A percentile compares a stretch with the other conserved stretches of the same genome.
phyloP scores from a whole-genome alignment of 2,329 filamentous ascomycete species.

The Xylariales sp. region DNA sequence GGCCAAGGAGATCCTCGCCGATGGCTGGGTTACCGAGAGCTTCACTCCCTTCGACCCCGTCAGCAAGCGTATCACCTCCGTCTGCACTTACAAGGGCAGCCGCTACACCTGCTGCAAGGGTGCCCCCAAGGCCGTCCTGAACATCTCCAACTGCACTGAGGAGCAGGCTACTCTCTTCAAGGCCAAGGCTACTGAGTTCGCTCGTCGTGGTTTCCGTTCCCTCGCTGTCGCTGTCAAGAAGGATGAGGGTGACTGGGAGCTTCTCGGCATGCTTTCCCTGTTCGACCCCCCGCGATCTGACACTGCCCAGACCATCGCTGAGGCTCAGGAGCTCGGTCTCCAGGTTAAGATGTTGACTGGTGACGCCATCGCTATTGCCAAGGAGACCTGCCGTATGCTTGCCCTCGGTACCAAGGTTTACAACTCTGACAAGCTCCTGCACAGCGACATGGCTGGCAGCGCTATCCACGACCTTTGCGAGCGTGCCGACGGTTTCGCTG shows the following conservation, averaged over 20 bases:
- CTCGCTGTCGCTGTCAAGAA: slow-evolving; percentile 71
- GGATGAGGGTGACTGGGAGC: slow-evolving; percentile 66
- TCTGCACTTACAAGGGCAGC: slow-evolving; percentile 64
- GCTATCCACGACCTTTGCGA: slow-evolving; percentile 69
- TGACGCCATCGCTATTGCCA: slow-evolving; percentile 70
- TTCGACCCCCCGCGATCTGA: slow-evolving; percentile 72
- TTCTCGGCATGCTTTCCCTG: slow-evolving; percentile 71
- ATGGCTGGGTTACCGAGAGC: slow-evolving; percentile 73
- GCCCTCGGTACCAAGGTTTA: slow-evolving; percentile 71
- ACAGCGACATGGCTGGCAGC: slow-evolving; percentile 65
- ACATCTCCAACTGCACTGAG: slow-evolving; percentile 61
- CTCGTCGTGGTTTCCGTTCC: slow-evolving; percentile 71
- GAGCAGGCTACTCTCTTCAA: slow-evolving; percentile 62
- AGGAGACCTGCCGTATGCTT: slow-evolving; percentile 74
- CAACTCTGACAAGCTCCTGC: slow-evolving; percentile 69
- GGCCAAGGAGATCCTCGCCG: slow-evolving; percentile 66
- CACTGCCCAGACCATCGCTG: slow-evolving; percentile 68
- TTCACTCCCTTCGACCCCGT: slow-evolving; percentile 76
- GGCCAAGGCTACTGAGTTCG: slow-evolving; percentile 67
- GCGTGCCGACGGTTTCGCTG: slow-evolving; percentile 67
- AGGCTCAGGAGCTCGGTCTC: slow-evolving; percentile 69
- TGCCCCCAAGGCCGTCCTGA: slow-evolving; percentile 67
- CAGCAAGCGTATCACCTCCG: slow-evolving; percentile 69
- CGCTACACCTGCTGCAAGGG: slow-evolving; percentile 68
- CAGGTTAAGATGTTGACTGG: slow-evolving; percentile 74